Conservation (phyloP, 768 basidiomycete species). For the Asterophora parasitica region DNA sequence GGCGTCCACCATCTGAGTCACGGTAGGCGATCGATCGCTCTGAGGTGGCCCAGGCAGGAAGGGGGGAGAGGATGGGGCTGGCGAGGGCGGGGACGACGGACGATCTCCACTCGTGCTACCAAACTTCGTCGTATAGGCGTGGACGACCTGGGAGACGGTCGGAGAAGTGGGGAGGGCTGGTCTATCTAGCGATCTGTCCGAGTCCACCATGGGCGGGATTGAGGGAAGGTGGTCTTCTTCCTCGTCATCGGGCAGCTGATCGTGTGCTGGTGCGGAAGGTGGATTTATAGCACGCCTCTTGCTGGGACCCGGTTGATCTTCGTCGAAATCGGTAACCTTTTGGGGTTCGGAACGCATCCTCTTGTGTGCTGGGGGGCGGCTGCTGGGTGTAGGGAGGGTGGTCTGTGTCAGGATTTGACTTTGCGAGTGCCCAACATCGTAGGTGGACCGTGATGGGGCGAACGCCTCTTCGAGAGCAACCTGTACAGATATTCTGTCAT, state of each 20-base stretch:
- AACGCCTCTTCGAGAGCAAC: conserved; percentile 63
- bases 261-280: not conserved
- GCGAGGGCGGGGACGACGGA: not conserved
- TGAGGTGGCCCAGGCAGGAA: too few relatives aligned
- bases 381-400: conserved; percentile 12
- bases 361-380: conserved; percentile 4
- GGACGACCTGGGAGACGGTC: not conserved
- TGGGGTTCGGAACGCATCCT: conserved; percentile 2
- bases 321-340: not conserved
- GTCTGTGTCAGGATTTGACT: conserved; percentile 18
- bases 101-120: not conserved
- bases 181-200: not conserved
- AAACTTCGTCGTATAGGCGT: not conserved
- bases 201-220: not conserved
- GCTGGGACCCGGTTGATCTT: not conserved
- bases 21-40: not conserved
- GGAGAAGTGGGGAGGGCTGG: not conserved
- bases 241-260: not conserved
- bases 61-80: not conserved
- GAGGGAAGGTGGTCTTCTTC: not conserved
- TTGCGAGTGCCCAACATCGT: conserved; percentile 38
- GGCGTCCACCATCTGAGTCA: not conserved
- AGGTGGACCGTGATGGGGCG: conserved; percentile 69
- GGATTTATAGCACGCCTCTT: conserved; percentile 5
- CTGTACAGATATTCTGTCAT: conserved; percentile 31